Evolutionary conservation across 768 basidiomycete genomes (phyloP).

Genomic region (Paxillus rubicundulus): DNA sequence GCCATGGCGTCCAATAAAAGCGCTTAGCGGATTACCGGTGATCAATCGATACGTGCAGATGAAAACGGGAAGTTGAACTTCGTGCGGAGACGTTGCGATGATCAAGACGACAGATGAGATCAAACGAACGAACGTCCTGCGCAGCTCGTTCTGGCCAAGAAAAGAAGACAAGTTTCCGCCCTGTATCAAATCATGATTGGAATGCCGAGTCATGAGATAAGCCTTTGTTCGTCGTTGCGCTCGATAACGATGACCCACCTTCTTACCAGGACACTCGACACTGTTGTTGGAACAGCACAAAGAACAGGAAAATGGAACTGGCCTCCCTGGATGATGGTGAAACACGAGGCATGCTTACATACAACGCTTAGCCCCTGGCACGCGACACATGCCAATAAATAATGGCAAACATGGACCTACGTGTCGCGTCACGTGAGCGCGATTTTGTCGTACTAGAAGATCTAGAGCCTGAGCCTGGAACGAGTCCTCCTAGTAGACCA

Average conservation of each 20-base stretch:
- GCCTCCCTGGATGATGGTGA: conserved; percentile 21
- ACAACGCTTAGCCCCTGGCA: conserved; percentile 4
- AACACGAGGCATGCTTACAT: conserved; percentile 33
- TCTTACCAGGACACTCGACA: conserved; percentile 21
- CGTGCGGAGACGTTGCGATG: conserved; percentile 21
- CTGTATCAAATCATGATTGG: background rate
- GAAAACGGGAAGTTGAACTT: conserved; percentile 4
- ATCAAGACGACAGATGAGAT: conserved; percentile 18
- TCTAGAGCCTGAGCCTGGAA: too few species aligned
- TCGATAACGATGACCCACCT: conserved; percentile 18
- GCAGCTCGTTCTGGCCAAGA: conserved; percentile 21
- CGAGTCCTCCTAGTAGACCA: too few species aligned
- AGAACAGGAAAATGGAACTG: conserved; percentile 20
- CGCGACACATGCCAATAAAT: conserved; percentile 15
- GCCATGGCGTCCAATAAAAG: conserved; percentile 11
- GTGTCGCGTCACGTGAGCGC: conserved; percentile 22
- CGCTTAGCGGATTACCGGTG: conserved; percentile 3
- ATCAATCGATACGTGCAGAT: conserved; percentile 11
- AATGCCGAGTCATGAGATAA: background rate
- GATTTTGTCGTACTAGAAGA: background rate
- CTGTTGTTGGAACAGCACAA: conserved; percentile 22
- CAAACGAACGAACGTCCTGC: conserved; percentile 29
- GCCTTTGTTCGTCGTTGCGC: background rate
- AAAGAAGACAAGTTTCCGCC: background rate
- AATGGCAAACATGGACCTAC: conserved; percentile 8